Conservation (phyloP, 2,329 filamentous ascomycete genomes). For the Aspergillus tamarii region DNA sequence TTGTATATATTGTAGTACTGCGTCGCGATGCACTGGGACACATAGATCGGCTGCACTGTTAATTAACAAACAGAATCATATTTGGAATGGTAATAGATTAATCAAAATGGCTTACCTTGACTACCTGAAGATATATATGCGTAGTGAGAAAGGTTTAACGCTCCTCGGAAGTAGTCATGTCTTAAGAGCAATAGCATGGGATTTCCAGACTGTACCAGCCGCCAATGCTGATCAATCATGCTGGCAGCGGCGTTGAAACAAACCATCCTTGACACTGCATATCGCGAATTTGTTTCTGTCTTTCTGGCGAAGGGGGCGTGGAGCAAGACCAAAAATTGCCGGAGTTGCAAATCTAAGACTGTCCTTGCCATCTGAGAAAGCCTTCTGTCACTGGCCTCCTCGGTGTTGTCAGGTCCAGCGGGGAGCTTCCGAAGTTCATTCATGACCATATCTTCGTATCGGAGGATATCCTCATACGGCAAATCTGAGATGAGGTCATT, state of each 20-base stretch:
- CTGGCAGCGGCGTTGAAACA: neutral
- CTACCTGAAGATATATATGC: neutral
- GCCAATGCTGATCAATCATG: neutral
- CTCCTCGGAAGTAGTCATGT: neutral
- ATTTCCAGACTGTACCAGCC: neutral
- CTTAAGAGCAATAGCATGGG: neutral
- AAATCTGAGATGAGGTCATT: neutral
- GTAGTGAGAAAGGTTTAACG: neutral
- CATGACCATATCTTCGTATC: neutral
- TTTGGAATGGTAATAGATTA: accelerated
- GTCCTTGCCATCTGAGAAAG: neutral
- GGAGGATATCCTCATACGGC: neutral
- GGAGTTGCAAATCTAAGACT: neutral
- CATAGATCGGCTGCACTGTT: neutral
- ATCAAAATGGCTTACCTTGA: neutral
- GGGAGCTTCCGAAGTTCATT: neutral
- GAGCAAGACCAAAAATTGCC: neutral
- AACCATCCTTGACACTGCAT: neutral
- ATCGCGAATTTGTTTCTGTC: neutral
- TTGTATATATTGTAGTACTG: neutral
- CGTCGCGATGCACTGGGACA: neutral
- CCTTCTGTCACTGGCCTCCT: accelerated
- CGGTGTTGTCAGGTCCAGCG: accelerated
- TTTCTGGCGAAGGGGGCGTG: neutral
- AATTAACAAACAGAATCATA: neutral